Evolutionary conservation across 331 rosid species (phyloP).

Genomic region (Quercus phellos): DNA sequence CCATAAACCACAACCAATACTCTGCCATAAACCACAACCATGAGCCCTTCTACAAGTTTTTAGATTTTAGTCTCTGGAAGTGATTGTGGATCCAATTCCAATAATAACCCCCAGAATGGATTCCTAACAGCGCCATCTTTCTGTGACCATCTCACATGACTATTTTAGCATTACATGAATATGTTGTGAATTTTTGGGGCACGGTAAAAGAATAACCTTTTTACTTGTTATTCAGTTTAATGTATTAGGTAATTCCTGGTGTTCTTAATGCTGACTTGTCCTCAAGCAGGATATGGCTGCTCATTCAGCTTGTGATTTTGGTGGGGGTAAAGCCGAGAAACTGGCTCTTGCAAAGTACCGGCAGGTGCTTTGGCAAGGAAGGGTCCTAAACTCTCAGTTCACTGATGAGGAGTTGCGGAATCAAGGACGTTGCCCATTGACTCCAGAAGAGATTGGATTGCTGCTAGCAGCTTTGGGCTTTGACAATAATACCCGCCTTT

Average conservation of each 20-base stretch:
- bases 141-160: not conserved
- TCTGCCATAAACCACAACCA: no score
- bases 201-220: not conserved
- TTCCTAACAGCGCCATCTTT: not conserved
- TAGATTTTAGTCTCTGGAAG: not conserved
- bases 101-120: not conserved
- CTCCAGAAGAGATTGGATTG: conserved; percentile 89
- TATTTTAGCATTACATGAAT: not conserved
- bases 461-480: conserved; percentile 82
- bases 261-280: not conserved
- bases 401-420: conserved; percentile 78
- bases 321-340: conserved; percentile 83
- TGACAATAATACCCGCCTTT: conserved; percentile 73
- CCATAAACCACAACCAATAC: no score
- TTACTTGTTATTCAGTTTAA: not conserved
- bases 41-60: no score
- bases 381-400: conserved; percentile 86
- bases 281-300: conserved; percentile 90
- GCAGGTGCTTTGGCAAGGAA: conserved; percentile 85
- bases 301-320: conserved; percentile 94
- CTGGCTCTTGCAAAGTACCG: conserved; percentile 81
- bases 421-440: conserved; percentile 88
- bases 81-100: not conserved
- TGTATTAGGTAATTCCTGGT: not conserved
- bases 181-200: not conserved